phyloP scores from a whole-genome alignment of 202 grass and related monocot genomes.

The Hordeum pubiflorum region DNA sequence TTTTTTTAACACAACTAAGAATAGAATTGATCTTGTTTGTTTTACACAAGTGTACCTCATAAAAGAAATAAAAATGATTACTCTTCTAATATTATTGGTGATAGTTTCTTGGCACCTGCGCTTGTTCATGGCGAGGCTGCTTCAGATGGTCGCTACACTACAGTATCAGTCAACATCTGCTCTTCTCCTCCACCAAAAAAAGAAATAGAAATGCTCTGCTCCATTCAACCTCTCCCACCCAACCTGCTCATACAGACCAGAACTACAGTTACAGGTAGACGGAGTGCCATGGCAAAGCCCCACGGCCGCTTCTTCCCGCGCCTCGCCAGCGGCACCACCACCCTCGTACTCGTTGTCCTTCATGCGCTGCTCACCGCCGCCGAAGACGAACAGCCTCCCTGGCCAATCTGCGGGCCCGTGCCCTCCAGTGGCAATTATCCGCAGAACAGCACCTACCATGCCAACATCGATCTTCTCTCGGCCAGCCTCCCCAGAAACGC shows the following conservation, averaged over 20 bases:
- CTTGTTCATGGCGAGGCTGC: too few species aligned
- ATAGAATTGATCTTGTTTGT: too few species aligned
- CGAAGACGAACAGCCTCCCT: background rate
- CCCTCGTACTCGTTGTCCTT: background rate
- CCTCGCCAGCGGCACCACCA: background rate
- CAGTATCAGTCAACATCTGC: background rate
- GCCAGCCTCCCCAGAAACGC: slow-evolving; percentile 23
- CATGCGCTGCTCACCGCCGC: background rate
- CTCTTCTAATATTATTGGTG: too few species aligned
- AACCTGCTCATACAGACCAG: background rate
- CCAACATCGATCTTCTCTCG: slow-evolving; percentile 37
- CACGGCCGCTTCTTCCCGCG: background rate
- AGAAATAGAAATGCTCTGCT: background rate
- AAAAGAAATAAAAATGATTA: too few species aligned
- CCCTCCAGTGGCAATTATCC: slow-evolving; percentile 15
- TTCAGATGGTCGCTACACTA: background rate
- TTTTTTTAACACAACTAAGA: too few species aligned
- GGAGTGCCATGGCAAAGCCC: background rate
- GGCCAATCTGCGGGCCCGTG: background rate
- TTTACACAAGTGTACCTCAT: too few species aligned
- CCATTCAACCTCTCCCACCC: background rate
- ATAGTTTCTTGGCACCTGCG: too few species aligned
- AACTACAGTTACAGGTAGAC: background rate
- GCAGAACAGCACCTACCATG: slow-evolving; percentile 30
- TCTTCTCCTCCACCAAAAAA: too few species aligned